Conservation (phyloP, 768 basidiomycete species). For the Xerocomus spinulosus region DNA sequence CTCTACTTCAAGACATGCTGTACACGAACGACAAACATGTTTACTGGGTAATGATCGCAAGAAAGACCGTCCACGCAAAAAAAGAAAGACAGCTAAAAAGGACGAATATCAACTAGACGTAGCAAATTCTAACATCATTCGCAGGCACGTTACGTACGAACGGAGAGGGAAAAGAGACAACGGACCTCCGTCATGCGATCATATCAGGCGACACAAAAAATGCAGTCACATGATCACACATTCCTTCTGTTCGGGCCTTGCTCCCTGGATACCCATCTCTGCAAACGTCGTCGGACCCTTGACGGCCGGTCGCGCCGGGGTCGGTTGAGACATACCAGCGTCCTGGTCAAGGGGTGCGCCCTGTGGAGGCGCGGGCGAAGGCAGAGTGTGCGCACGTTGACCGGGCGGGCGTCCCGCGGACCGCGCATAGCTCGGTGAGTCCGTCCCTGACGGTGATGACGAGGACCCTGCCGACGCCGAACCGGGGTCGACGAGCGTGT, state of each 20-base stretch:
- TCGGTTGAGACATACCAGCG: slow-evolving; percentile 1
- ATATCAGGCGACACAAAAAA: not conserved
- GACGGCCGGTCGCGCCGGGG: slow-evolving; percentile 4
- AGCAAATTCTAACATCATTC: not conserved
- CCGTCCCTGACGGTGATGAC: slow-evolving; percentile 14
- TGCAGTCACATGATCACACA: slow-evolving; percentile 77
- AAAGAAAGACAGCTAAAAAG: not conserved
- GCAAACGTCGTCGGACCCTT: slow-evolving; percentile 75
- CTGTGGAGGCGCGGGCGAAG: slow-evolving; percentile 12
- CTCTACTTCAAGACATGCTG: too few relatives aligned
- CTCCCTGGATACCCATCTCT: slow-evolving; percentile 88
- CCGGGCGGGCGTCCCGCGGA: slow-evolving; percentile 31
- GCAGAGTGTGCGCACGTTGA: slow-evolving; percentile 22
- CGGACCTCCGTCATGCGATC: not conserved
- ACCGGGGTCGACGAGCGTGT: slow-evolving; percentile 45
- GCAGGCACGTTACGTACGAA: not conserved
- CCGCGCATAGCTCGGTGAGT: slow-evolving; percentile 26
- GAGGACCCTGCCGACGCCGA: slow-evolving; percentile 7
- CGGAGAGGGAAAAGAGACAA: not conserved
- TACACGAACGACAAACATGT: too few relatives aligned
- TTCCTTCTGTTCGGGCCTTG: slow-evolving; percentile 73
- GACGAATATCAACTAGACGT: not conserved
- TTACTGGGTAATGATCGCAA: too few relatives aligned
- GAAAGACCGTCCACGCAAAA: too few relatives aligned
- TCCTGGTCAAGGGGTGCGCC: not conserved